A percentile compares a stretch with the other conserved stretches of the same genome.
Conservation (phyloP, 257 asterid genomes). For the Solanum paucissectum region DNA sequence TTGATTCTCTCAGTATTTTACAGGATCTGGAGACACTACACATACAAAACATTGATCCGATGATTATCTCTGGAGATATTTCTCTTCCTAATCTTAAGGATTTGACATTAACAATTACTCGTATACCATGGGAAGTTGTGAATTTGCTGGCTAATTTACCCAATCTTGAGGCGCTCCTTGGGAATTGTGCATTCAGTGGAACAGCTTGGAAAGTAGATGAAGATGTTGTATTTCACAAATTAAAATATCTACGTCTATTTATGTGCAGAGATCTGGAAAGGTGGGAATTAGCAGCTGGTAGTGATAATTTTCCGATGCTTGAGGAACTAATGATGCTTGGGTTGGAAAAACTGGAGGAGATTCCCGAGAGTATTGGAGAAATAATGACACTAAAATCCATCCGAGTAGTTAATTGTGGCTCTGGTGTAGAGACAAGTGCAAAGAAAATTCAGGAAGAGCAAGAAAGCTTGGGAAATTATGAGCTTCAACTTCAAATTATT, state of each 20-base stretch:
- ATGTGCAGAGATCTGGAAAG: fast-evolving
- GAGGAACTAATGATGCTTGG: background rate
- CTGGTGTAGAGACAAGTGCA: background rate
- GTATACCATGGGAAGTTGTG: too few relatives aligned
- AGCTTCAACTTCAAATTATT: background rate
- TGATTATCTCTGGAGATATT: too few relatives aligned
- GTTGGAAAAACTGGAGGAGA: background rate
- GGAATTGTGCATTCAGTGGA: fast-evolving
- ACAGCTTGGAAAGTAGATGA: background rate
- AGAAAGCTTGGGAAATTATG: background rate
- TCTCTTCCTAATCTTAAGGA: too few relatives aligned
- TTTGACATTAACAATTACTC: fast-evolving
- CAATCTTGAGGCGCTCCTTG: background rate
- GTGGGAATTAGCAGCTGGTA: background rate
- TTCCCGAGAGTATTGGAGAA: background rate
- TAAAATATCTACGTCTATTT: background rate
- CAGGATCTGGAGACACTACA: too few relatives aligned
- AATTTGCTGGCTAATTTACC: background rate
- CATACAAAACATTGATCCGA: too few relatives aligned
- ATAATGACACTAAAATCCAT: background rate
- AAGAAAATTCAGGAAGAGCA: background rate
- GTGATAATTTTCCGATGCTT: background rate
- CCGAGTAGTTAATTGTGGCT: background rate
- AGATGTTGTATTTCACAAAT: background rate
- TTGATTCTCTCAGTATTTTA: too few relatives aligned